Base-by-base conservation (phyloP, 176 grass and related monocot genomes). In the Microstegium vimineum region DNA sequence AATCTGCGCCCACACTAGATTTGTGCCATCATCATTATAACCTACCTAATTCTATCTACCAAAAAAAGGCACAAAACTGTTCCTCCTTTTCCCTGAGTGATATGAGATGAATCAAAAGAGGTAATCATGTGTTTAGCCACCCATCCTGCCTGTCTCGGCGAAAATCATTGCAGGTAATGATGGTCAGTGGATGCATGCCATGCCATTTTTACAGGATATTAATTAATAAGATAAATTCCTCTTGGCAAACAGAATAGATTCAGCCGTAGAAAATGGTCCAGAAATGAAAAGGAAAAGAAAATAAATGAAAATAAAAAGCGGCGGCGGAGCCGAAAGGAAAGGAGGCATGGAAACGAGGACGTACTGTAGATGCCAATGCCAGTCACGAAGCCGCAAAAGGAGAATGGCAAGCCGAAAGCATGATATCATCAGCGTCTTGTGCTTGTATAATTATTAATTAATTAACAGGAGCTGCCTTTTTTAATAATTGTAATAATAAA, bases 101-200 rank as follows among this genome's bases (percentile, higher is more conserved):
- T 2, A n/a, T 4, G 27, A 37, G 37, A 38, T 66, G 15, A 81
- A 61, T 74, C 49, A 81, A 81, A 76, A 69, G 85, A n/a, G 62
- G 37, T 36, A 69, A 77, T 82, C 40, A 62, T 87, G 2, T 71
- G 51, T 77, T 80, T 51, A 76, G 62, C 37, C 40, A 23, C 13
- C 22, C 26, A 46, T 2, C 10, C 27, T 20, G 15, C 65, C 8
- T 18, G 68, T 66, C 76, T 54, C 8, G 14, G 27, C 27, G 14
- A 46, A 45, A 23, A 81, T 75, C 35, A 81, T 75, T 59, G 10
- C 40, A 86, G 56, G 40, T 30, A 33, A 83, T 74, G 64, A 82
- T 71, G 30, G 51, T 32, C 17, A 76, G 30, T 70, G 79, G 63
- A 43, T 43, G 68, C 37, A 57, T 75, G 71, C 49, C 84, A 56